phyloP scores from a whole-genome alignment of 331 rosid species.

The Acacia pycnantha region DNA sequence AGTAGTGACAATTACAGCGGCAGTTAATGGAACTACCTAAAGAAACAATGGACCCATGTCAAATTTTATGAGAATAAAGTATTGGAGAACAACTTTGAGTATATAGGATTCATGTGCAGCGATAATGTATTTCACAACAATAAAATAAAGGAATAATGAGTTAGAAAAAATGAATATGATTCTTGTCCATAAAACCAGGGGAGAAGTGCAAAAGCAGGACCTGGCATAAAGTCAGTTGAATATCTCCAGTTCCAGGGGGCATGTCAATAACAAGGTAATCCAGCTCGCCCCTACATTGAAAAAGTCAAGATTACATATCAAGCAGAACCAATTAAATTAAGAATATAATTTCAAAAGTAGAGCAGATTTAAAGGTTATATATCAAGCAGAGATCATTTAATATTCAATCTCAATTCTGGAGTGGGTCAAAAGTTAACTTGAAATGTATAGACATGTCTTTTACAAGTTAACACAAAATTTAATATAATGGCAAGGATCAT shows the following conservation, averaged over 20 bases:
- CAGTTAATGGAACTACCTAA: slow-evolving; percentile 88
- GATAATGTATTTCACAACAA: slow-evolving; percentile 17
- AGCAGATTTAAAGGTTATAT: background rate
- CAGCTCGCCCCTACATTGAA: slow-evolving; percentile 86
- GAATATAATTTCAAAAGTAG: background rate
- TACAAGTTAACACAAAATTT: background rate
- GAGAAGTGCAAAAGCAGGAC: slow-evolving; percentile 37
- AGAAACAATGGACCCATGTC: slow-evolving; percentile 34
- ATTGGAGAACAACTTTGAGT: slow-evolving; percentile 6
- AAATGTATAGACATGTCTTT: background rate
- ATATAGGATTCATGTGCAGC: slow-evolving; percentile 5
- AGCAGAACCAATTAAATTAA: slow-evolving; percentile 3
- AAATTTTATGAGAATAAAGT: background rate
- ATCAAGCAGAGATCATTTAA: background rate
- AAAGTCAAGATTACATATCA: slow-evolving; percentile 19
- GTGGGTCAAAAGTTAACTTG: slow-evolving; percentile 18
- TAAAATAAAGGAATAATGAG: slow-evolving; percentile 16
- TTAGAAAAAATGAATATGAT: background rate
- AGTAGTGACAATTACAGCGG: slow-evolving; percentile 96
- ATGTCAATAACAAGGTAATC: slow-evolving; percentile 94
- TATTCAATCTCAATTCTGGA: slow-evolving; percentile 6
- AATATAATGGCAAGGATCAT: slow-evolving; percentile 14
- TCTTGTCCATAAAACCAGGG: background rate
- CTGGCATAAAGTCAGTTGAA: slow-evolving; percentile 98
- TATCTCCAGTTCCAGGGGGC: slow-evolving; percentile 99